Percentiles rank a stretch among this genome's conserved stretches.
phyloP scores from a whole-genome alignment of 768 basidiomycete genomes.

The Suillus tomentosus region DNA sequence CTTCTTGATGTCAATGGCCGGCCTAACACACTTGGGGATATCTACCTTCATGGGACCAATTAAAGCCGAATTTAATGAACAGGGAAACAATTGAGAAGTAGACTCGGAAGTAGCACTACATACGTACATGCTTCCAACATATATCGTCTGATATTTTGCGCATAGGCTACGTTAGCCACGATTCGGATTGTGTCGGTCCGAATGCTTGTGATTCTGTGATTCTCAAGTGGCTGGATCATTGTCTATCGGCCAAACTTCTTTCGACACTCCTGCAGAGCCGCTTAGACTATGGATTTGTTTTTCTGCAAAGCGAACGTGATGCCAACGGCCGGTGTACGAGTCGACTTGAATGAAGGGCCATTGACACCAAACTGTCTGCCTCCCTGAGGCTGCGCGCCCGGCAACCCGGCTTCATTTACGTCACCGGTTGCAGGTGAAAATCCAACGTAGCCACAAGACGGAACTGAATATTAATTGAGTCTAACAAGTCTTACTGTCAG shows the following conservation, averaged over 20 bases:
- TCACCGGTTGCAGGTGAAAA: slow-evolving; percentile 18
- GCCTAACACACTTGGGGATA: slow-evolving; percentile 46
- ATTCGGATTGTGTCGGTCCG: not conserved
- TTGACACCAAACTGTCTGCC: not conserved
- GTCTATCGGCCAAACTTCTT: not conserved
- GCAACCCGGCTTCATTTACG: slow-evolving; percentile 15
- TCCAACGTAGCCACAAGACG: not conserved
- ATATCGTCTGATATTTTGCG: not conserved
- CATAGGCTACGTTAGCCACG: too few species aligned
- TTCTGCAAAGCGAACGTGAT: not conserved
- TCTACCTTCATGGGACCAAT: slow-evolving; percentile 40
- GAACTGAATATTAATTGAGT: not conserved
- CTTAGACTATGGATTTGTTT: not conserved
- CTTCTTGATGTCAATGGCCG: slow-evolving; percentile 46
- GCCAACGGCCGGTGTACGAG: not conserved
- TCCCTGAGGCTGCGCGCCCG: not conserved
- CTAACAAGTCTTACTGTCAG: not conserved
- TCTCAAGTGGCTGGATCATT: not conserved
- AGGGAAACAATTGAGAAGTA: not conserved
- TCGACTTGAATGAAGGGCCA: not conserved
- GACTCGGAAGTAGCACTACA: not conserved
- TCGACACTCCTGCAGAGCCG: not conserved
- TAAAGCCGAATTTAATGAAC: not conserved
- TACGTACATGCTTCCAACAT: not conserved
- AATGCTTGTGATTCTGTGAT: slow-evolving; percentile 6